Evolutionary conservation across 306 rosid genomes (phyloP).

Genomic region (Acacia melanoxylon): DNA sequence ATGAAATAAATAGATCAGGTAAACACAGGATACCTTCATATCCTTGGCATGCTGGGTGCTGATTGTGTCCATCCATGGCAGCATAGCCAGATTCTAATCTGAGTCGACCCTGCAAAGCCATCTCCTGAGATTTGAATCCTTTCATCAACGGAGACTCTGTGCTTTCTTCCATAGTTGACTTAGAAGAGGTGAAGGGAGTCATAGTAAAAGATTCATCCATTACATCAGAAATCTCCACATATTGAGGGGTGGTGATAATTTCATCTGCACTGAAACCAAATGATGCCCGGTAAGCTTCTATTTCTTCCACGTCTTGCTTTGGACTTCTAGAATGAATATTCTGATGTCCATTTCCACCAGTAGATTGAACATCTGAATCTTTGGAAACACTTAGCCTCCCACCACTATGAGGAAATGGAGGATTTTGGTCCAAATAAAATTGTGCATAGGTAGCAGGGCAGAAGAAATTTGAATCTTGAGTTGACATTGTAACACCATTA

Average conservation of each 20-base stretch:
- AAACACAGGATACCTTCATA: slow-evolving; percentile 59
- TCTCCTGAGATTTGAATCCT: slow-evolving; percentile 56
- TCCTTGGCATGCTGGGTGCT: slow-evolving; percentile 46
- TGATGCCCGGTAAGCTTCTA: slow-evolving; percentile 98
- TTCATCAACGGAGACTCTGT: slow-evolving; percentile 53
- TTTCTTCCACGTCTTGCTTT: slow-evolving; percentile 94
- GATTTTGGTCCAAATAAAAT: slow-evolving; percentile 89
- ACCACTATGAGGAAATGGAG: slow-evolving; percentile 90
- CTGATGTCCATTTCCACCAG: slow-evolving; percentile 83
- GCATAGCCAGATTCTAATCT: slow-evolving; percentile 45
- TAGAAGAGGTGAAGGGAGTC: slow-evolving; percentile 68
- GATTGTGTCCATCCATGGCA: slow-evolving; percentile 44
- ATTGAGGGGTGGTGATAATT: slow-evolving; percentile 79
- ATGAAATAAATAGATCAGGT: slow-evolving; percentile 32
- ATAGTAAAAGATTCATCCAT: slow-evolving; percentile 93
- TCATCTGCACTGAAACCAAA: slow-evolving; percentile 99
- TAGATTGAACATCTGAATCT: slow-evolving; percentile 84
- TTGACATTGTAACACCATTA: slow-evolving; percentile 56
- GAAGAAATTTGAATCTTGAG: slow-evolving; percentile 93
- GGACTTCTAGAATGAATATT: slow-evolving; percentile 75
- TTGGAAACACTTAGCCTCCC: slow-evolving; percentile 97
- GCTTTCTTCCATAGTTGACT: slow-evolving; percentile 59
- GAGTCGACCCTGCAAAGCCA: slow-evolving; percentile 45
- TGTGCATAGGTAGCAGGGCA: slow-evolving; percentile 99
- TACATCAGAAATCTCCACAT: slow-evolving; percentile 94